Evolutionary conservation across 139 green algal genomes (phyloP).

Genomic region (Nannochloris sp.): DNA sequence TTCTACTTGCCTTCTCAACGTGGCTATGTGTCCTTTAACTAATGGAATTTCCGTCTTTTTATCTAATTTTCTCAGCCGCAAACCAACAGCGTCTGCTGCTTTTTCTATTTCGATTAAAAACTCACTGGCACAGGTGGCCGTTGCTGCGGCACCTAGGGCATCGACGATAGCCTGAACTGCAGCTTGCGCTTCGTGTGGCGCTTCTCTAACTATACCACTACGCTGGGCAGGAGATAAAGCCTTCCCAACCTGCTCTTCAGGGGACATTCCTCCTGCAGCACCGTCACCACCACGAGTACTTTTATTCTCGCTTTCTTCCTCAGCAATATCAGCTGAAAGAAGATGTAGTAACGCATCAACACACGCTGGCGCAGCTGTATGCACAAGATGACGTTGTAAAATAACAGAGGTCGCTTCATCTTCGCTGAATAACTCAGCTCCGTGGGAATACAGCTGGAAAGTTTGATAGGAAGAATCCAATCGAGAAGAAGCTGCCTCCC

Average conservation of each 20-base stretch:
- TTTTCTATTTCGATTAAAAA: slow-evolving; percentile 37
- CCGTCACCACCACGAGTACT: too few relatives aligned
- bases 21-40: slow-evolving; percentile 18
- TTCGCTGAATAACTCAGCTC: slow-evolving; percentile 36
- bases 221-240: too few relatives aligned
- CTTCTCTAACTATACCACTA: slow-evolving; percentile 11
- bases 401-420: slow-evolving; percentile 29
- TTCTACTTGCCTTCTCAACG: slow-evolving; percentile 22
- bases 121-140: not conserved
- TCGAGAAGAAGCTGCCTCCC: slow-evolving; percentile 37
- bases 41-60: slow-evolving; percentile 65
- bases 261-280: too few relatives aligned
- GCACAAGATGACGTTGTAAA: slow-evolving; percentile 59
- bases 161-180: slow-evolving; percentile 21
- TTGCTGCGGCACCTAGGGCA: not conserved
- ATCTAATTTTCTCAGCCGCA: slow-evolving; percentile 58
- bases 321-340: slow-evolving; percentile 20
- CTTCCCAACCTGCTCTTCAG: too few relatives aligned
- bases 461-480: slow-evolving; percentile 17
- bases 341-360: slow-evolving; percentile 57
- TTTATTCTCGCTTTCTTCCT: not conserved
- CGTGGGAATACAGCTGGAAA: slow-evolving; percentile 56
- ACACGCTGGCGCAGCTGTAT: slow-evolving; percentile 35
- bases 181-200: slow-evolving; percentile 26
- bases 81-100: slow-evolving; percentile 39